A percentile compares a stretch with the other conserved stretches of the same genome.
phyloP scores from a whole-genome alignment of 768 basidiomycete genomes.

The Pholiota molesta region DNA sequence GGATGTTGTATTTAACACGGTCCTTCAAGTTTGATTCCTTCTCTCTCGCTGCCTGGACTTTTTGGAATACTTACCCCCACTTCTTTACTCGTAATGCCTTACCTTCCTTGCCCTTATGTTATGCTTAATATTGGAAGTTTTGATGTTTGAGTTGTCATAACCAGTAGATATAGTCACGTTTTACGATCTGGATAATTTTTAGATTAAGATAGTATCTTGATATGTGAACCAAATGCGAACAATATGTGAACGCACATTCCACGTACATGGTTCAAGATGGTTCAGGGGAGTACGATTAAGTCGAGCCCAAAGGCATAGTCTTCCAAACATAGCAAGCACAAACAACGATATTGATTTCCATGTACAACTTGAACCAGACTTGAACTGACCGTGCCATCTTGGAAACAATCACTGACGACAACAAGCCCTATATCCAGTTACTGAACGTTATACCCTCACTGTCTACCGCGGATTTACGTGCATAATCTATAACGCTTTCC shows the following conservation, averaged over 20 bases:
- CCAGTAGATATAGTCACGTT: no score
- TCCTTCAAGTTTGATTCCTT: constrained; percentile 58
- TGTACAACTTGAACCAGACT: background rate
- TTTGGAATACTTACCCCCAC: background rate
- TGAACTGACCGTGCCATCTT: background rate
- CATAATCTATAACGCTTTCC: background rate
- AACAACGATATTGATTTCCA: background rate
- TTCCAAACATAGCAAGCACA: background rate
- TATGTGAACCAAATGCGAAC: no score
- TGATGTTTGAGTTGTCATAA: no score
- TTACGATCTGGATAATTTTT: background rate
- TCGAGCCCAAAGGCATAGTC: background rate
- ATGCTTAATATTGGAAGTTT: constrained; percentile 7
- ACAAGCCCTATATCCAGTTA: background rate
- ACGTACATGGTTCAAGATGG: no score
- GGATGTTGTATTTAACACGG: constrained; percentile 91
- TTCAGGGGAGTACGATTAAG: no score
- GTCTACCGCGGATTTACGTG: background rate
- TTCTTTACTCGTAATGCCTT: background rate
- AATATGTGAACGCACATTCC: no score
- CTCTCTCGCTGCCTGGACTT: background rate
- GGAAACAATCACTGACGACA: background rate
- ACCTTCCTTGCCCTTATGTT: constrained; percentile 3
- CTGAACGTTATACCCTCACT: background rate
- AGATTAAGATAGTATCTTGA: background rate